Evolutionary conservation across 177 flowering plant genomes (phyloP), one percentile per base, ranked within the genome.

Genomic region (Telopea speciosissima): DNA sequence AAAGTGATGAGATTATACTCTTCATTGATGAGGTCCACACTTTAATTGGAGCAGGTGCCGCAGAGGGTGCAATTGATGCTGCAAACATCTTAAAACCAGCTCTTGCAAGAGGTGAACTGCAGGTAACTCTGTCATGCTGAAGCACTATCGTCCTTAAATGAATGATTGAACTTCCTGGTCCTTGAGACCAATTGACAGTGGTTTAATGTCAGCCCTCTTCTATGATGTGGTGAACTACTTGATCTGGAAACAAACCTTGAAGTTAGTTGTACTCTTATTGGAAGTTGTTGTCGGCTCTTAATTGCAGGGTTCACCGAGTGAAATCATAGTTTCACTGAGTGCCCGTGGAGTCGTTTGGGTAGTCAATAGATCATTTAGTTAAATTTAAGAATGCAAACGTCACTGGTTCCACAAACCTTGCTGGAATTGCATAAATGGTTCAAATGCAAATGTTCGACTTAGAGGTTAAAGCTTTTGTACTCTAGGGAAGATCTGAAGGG

Each of bases 21-120:
- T 90, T 90, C 59, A 90, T 90, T 71, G 96, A 88, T 79, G 92
- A 88, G 74, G 81, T 87, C 24, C 92, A 90, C 71, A 87, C 89
- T 9, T 31, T 90, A 17, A 82, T 90, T 44, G 91, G 96, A 40
- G 89, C 96, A 7, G 95, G 95, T 58, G 87, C 86, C 23, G 88
- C 77, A 26, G 83, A 76, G 14, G 77, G 80, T 21, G 87, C 92
- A 4, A 74, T 88, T 66, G 95, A 90, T 84, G 95, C 92, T 33
- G 90, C 92, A 8, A 88, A 88, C 73, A 90, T 90, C 24, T 79
- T 90, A 67, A 88, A 90, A 68, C 95, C 95, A 28, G 88, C 95
- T 65, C 87, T 90, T 40, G 91, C 93, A 3, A 79, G 91, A 70
- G 96, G 96, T 24, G 92, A 90, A 80, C 73, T 90, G 7, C 79